Evolutionary conservation across 2,329 filamentous ascomycete species (phyloP).

Genomic region (Venturia oleaginea): DNA sequence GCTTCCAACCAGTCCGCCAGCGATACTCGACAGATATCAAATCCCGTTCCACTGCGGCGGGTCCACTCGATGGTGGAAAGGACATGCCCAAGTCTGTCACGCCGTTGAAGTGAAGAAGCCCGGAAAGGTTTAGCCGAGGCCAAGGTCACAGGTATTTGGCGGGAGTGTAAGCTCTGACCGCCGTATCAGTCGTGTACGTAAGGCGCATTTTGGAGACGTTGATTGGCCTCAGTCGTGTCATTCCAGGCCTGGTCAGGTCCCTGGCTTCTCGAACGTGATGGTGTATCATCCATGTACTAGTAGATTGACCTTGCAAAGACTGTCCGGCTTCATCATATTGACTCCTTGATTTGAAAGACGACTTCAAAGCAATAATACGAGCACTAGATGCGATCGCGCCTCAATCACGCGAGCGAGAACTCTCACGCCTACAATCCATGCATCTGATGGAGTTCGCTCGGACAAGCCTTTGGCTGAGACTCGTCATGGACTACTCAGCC

Average conservation of each 20-base stretch:
- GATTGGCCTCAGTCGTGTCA: neutral
- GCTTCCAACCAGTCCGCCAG: neutral
- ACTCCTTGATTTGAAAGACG: neutral
- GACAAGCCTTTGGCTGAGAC: neutral
- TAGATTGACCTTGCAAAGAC: neutral
- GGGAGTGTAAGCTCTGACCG: neutral
- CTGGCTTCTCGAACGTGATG: neutral
- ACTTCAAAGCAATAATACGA: too few relatives aligned
- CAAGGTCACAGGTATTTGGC: neutral
- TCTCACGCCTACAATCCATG: neutral
- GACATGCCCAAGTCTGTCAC: neutral
- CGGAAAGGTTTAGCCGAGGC: constrained; percentile 7
- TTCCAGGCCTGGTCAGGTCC: constrained; percentile 5
- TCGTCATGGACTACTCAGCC: constrained; percentile 4
- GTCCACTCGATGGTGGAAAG: neutral
- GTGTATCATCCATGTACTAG: neutral
- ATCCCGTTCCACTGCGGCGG: neutral
- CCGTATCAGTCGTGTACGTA: neutral
- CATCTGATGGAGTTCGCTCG: neutral
- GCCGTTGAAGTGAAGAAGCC: neutral
- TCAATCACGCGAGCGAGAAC: too few relatives aligned
- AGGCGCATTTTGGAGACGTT: neutral
- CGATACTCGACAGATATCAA: neutral
- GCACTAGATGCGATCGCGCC: too few relatives aligned
- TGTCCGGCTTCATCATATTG: neutral